Conservation (phyloP, 169 alveolate genomes). For the Prorocentrum cordatum region DNA sequence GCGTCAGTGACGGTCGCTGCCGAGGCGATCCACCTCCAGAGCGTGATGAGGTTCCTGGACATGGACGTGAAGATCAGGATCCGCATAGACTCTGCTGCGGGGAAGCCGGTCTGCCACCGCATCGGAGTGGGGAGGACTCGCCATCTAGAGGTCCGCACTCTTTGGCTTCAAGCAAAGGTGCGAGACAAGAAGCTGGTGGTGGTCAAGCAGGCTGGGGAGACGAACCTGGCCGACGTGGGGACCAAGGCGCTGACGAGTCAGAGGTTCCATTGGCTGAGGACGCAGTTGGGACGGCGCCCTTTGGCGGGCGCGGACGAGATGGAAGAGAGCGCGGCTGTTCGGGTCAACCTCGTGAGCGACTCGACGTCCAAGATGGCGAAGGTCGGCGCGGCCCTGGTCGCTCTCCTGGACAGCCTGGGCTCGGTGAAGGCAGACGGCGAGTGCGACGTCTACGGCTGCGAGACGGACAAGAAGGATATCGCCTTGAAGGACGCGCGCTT, state of each 20-base stretch:
- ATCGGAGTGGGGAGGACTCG: not conserved
- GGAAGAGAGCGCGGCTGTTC: too few relatives aligned
- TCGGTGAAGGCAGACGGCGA: too few relatives aligned
- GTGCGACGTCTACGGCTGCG: too few relatives aligned
- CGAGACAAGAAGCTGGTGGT: not conserved
- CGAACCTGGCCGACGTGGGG: not conserved
- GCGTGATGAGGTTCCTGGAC: not conserved
- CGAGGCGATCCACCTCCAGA: not conserved
- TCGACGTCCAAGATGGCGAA: too few relatives aligned
- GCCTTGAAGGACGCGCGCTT: too few relatives aligned
- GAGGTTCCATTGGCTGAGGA: too few relatives aligned
- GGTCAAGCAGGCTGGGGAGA: not conserved
- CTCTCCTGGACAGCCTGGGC: too few relatives aligned
- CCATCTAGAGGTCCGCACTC: not conserved
- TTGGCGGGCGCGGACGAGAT: too few relatives aligned
- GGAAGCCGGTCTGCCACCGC: not conserved
- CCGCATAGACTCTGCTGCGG: not conserved
- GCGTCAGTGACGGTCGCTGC: not conserved
- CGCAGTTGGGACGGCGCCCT: too few relatives aligned
- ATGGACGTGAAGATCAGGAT: not conserved
- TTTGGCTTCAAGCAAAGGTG: not conserved
- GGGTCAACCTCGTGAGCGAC: too few relatives aligned
- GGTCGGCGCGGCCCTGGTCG: too few relatives aligned
- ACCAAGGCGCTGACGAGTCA: not conserved
- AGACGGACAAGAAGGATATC: too few relatives aligned